Evolutionary conservation across 176 grass and related monocot genomes (phyloP).

Genomic region (Aegilops sharonensis): DNA sequence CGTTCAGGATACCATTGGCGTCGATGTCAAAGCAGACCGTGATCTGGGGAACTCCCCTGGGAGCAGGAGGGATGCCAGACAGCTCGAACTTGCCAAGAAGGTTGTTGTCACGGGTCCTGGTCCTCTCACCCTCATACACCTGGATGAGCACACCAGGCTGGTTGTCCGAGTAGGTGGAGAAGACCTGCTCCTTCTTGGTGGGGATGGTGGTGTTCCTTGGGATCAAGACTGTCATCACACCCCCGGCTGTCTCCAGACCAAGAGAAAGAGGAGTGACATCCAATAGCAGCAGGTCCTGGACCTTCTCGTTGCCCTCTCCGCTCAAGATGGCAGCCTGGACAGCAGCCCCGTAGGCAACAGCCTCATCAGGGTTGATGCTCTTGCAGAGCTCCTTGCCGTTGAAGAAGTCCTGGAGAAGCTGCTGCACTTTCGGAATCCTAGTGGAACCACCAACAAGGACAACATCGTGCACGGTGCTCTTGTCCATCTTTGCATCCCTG

Average conservation of each 20-base stretch:
- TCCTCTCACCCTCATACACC: slow-evolving; percentile 64
- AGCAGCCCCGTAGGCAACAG: slow-evolving; percentile 44
- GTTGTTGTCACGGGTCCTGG: slow-evolving; percentile 66
- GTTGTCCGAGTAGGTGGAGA: slow-evolving; percentile 63
- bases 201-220: slow-evolving; percentile 66
- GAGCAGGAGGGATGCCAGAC: slow-evolving; percentile 47
- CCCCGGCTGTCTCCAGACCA: slow-evolving; percentile 46
- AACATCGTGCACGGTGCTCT: slow-evolving; percentile 47
- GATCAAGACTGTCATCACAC: slow-evolving; percentile 60
- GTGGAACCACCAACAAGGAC: slow-evolving; percentile 65
- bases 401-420: slow-evolving; percentile 63
- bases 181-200: slow-evolving; percentile 65
- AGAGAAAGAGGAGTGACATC: slow-evolving; percentile 58
- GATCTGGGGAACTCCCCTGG: slow-evolving; percentile 55
- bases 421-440: slow-evolving; percentile 55
- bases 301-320: slow-evolving; percentile 69
- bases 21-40: slow-evolving; percentile 63
- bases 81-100: slow-evolving; percentile 59
- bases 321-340: slow-evolving; percentile 61
- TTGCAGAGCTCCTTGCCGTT: slow-evolving; percentile 66
- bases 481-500: slow-evolving; percentile 65
- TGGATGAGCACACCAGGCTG: slow-evolving; percentile 59
- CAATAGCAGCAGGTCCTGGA: slow-evolving; percentile 55
- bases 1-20: slow-evolving; percentile 58
- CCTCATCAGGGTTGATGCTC: slow-evolving; percentile 64